Evolutionary conservation across 495 filamentous ascomycete species (phyloP), one percentile per base, ranked within the genome.

Genomic region (Diplogelasinospora grovesii): DNA sequence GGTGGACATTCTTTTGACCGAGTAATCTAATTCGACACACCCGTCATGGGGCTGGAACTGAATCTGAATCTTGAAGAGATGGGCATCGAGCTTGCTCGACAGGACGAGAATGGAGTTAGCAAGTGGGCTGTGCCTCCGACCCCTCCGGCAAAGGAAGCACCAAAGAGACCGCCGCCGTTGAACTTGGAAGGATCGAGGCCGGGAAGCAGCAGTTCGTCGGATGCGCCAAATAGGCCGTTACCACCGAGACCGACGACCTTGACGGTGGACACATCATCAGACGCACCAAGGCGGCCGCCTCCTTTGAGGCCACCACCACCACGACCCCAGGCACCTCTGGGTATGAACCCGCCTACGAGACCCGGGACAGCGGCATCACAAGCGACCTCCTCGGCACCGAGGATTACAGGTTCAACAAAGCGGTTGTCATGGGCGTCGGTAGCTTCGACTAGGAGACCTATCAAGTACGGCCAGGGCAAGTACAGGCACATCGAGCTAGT

Each of bases 381-480:
- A 14, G 36, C 19, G n/a, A 38, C 46, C 3, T 18, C 36, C 2
- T 21, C 33, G 26, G 45, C 35, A 9, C 42, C 52, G 29, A 54
- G 50, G 5, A 54, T 56, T 11, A 52, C 59, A 1, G 46, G 50
- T 9, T 66, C 59, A 19, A 57, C 57, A 8, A 65, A 53, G 29
- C 43, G 52, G 13, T 15, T 53, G 2, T 69, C 67, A 1, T 69
- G 54, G 46, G 48, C 50, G 5, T 66, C 56, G n/a, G 53, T 56
- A 9, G 36, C 32, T 6, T 64, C 60, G 11, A 60, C 48, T 8
- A 43, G 42, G 34, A 59, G 66, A 38, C 51, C 57, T 8, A 63
- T 66, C 43, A 74, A 73, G 46, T 74, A 67, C 22, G 69, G 57
- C 6, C 57, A 48, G 42, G 69, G 70, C 5, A 73, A 63, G 34